Evolutionary conservation across 106 monocot genomes (phyloP), one percentile per base, ranked within the genome.

Genomic region (Gastrodia elata): DNA sequence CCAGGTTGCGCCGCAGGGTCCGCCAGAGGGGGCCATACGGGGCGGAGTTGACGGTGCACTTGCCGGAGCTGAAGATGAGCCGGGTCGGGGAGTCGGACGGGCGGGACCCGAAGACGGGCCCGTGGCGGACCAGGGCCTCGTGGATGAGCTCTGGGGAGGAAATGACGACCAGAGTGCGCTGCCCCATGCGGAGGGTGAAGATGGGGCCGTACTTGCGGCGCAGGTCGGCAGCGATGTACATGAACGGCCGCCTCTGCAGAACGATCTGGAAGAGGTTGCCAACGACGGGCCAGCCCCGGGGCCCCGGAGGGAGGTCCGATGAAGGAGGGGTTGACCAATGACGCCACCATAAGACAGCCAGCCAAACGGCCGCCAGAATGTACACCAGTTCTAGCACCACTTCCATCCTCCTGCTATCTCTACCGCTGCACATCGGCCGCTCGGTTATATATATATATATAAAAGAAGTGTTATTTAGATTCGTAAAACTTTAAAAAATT

Each of bases 1-100:
- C 91, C 84, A 94, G 91, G 76, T 94, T 94, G 16, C 94, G 82
- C 32, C 94, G 81, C 33, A 94, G 82, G 38, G 86, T 26, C 40
- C 94, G 94, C 94, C 94, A 94, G 38, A 91, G 82, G 0, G 88
- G 94, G 44, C 94, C 94, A 78, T 94, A 94, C 39, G 38, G 73
- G 40, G 94, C 90, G 26, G 94, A 94, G 84, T 94, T 94, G 84
- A 94, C 68, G 70, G 88, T 80, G 77, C 86, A 84, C 78, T 94
- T 91, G 65, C 82, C 86, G 70, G 72, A 73, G 75, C 88, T 88
- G 84, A 94, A 94, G 37, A 94, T 71, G 74, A 90, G 85, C 43
- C 90, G 74, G 33, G 81, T 94, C n/a, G 94, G 94, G 72, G 91
- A 91, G 79, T 94, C 94, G 7, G 82, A 74, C 1, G 94, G 94